Evolutionary conservation across 176 grass and related monocot genomes (phyloP), one percentile per base, ranked within the genome.

Genomic region (Musa acuminata): DNA sequence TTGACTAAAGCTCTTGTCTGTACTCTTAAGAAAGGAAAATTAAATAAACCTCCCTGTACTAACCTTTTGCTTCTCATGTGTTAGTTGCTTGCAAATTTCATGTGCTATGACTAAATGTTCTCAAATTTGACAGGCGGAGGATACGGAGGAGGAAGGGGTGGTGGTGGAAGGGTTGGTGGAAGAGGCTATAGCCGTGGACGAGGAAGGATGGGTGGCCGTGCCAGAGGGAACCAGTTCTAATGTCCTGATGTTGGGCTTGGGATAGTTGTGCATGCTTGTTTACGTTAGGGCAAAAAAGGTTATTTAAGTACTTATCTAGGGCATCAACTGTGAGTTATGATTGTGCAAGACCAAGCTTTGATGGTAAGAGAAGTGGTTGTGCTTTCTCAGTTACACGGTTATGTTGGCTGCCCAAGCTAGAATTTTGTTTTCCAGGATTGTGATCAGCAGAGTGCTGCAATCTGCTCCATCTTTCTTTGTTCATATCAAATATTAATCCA

Each of bases 121-220:
- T 65, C 17, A 83, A 73, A 35, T 81, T 19, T 80, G 43, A 29
- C 78, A 84, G 82, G 82, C 66, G 81, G 78, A 72, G 89, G 89
- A 64, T 96, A 96, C 70, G 87, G 87, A 26, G 87, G 87, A 26
- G 82, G 92, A 62, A 82, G 85, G 21, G 84, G 85, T 69, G 72
- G 80, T 13, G 72, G 69, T 80, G 87, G 89, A 21, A 83, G 79
- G 43, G 69, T 79, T 43, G 85, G 89, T 5, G 80, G 85, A 71
- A 85, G 87, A 70, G 87, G 79, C 13, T 96, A 92, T 77, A 74
- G 13, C 2, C 83, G 87, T 65, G 89, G 85, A 26, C 81, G 85
- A 54, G 87, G 89, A 59, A 80, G 93, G 82, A 81, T 92, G 83
- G 89, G 84, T 49, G 72, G 75, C 63, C 63, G 23, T 25, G 63